Evolutionary conservation across 1,284 basidiomycete genomes (phyloP).

Genomic region (Thelephora terrestris): DNA sequence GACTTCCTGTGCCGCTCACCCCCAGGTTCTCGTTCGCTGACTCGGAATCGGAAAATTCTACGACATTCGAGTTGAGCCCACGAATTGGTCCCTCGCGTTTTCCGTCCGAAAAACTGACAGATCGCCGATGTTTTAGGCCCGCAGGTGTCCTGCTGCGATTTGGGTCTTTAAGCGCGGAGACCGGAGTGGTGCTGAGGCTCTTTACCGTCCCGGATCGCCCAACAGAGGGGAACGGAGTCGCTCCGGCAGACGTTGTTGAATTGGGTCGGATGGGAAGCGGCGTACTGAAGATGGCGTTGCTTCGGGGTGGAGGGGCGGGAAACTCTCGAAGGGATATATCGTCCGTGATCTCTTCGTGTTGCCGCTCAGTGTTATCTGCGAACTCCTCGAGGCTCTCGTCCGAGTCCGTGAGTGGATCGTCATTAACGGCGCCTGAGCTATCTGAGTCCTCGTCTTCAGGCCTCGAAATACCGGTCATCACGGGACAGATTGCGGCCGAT

Average conservation of each 20-base stretch:
- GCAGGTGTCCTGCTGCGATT: conserved; percentile 40
- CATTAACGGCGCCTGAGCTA: conserved; percentile 11
- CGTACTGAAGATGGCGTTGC: conserved; percentile 12
- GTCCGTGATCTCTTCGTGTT: not conserved
- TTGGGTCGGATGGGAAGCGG: conserved; percentile 5
- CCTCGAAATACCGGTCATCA: conserved; percentile 23
- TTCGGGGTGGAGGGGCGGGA: conserved; percentile 4
- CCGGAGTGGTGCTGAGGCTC: conserved; percentile 40
- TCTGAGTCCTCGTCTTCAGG: conserved; percentile 6
- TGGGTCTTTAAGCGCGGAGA: conserved; percentile 43
- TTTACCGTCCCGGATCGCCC: conserved; percentile 40
- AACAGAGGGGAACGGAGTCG: conserved; percentile 31
- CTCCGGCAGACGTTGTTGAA: conserved; percentile 11
- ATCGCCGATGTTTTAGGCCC: conserved; percentile 49
- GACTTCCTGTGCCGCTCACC: conserved; percentile 8
- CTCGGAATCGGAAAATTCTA: conserved; percentile 24
- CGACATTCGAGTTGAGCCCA: conserved; percentile 37
- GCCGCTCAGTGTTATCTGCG: not conserved
- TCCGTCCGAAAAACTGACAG: conserved; percentile 93
- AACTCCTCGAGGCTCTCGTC: conserved; percentile 11
- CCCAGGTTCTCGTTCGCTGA: conserved; percentile 16
- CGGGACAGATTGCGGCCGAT: conserved; percentile 36
- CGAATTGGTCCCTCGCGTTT: conserved; percentile 75
- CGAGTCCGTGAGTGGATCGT: conserved; percentile 11
- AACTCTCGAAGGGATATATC: not conserved